phyloP scores from a whole-genome alignment of 768 basidiomycete genomes.

The Dioszegia hungarica region DNA sequence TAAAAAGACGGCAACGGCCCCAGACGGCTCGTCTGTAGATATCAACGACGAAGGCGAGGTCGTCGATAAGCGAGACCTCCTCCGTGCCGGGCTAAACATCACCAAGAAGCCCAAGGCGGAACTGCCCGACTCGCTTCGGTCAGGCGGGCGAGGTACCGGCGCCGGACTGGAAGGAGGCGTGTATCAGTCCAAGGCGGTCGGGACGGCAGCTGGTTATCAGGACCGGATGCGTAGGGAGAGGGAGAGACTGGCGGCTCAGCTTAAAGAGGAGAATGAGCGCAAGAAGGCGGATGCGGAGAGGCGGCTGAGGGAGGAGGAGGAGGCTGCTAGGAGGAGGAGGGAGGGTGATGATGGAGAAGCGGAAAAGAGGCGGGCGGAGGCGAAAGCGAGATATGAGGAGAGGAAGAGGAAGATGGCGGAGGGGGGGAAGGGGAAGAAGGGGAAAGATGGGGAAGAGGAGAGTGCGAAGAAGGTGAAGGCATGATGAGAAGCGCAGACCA shows the following conservation, averaged over 20 bases:
- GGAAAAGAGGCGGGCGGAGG: constrained; percentile 41
- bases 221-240: constrained; percentile 82
- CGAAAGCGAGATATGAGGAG: constrained; percentile 41
- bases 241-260: constrained; percentile 69
- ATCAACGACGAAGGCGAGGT: constrained; percentile 97
- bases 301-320: constrained; percentile 63
- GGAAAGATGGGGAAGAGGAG: constrained; percentile 65
- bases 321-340: constrained; percentile 52
- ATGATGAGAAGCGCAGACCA: background rate
- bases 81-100: constrained; percentile 87
- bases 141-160: constrained; percentile 6
- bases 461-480: constrained; percentile 50
- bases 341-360: constrained; percentile 46
- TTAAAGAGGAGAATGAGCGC: constrained; percentile 66
- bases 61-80: constrained; percentile 86
- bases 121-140: constrained; percentile 53
- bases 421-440: constrained; percentile 51
- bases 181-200: constrained; percentile 61
- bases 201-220: constrained; percentile 68
- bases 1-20: background rate
- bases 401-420: constrained; percentile 43
- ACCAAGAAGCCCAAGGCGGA: constrained; percentile 55
- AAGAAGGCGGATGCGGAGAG: constrained; percentile 58
- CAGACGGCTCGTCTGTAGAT: constrained; percentile 76
- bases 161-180: constrained; percentile 18